These are phyloP conservation scores for Globisporangium megalacanthum DNA, from an alignment of 352 stramenopile genomes.

Conservation along the genomic window DNA sequence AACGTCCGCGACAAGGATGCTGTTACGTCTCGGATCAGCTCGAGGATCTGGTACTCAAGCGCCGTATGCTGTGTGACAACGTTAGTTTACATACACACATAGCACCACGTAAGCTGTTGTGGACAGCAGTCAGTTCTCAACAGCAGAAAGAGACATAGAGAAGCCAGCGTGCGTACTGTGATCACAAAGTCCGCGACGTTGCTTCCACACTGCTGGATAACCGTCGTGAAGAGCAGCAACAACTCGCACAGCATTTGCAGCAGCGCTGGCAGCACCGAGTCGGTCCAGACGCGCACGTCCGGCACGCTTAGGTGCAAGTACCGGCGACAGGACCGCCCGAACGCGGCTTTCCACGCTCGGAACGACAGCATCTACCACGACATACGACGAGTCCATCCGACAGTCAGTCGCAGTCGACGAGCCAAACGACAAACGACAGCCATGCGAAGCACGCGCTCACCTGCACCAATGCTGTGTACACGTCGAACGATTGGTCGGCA, in stretches of 20 bases:
- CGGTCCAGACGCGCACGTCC: slow-evolving; percentile 19
- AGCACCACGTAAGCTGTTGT: background rate
- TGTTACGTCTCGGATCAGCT: slow-evolving; percentile 27
- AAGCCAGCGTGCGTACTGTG: slow-evolving; percentile 15
- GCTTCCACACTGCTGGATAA: slow-evolving; percentile 17
- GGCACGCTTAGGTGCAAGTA: slow-evolving; percentile 20
- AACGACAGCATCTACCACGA: slow-evolving; percentile 34
- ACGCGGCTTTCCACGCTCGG: slow-evolving; percentile 29
- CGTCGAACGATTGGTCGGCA: slow-evolving; percentile 22
- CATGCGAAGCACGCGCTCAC: slow-evolving; percentile 13
- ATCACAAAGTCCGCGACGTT: slow-evolving; percentile 25
- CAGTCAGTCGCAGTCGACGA: background rate
- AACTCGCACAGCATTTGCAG: slow-evolving; percentile 33
- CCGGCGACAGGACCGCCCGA: slow-evolving; percentile 19
- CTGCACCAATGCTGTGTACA: slow-evolving; percentile 36
- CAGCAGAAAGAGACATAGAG: background rate
- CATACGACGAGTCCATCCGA: background rate
- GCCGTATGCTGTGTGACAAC: slow-evolving; percentile 28
- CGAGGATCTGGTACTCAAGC: slow-evolving; percentile 32
- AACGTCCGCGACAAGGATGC: slow-evolving; percentile 13
- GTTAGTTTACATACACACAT: background rate
- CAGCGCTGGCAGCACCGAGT: slow-evolving; percentile 28
- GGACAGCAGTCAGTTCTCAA: background rate
- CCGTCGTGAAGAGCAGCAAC: slow-evolving; percentile 28
- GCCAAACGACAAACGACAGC: background rate